Evolutionary conservation across 345 rosid species (phyloP).

Genomic region (Cardiospermum halicacabum): DNA sequence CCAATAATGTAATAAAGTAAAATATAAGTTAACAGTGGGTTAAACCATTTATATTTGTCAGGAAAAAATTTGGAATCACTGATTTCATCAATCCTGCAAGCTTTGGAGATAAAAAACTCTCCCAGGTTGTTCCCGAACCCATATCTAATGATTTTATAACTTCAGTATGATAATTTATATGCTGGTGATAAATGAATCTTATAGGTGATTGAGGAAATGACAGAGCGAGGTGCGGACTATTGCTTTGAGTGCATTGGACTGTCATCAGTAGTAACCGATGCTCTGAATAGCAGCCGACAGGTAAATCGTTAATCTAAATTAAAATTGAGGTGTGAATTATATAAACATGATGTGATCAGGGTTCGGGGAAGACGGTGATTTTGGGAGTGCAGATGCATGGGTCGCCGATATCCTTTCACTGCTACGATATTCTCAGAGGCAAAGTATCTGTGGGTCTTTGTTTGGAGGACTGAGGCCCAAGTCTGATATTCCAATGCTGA

Average conservation of each 20-base stretch:
- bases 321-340: too few species aligned
- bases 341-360: slow-evolving; percentile 41
- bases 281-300: slow-evolving; percentile 48
- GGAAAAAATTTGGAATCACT: slow-evolving; percentile 56
- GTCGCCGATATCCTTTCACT: slow-evolving; percentile 25
- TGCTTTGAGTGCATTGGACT: slow-evolving; percentile 78
- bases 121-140: slow-evolving; percentile 37
- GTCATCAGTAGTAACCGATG: slow-evolving; percentile 45
- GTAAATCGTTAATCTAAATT: too few species aligned
- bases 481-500: slow-evolving; percentile 43
- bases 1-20: too few species aligned
- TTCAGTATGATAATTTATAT: not conserved
- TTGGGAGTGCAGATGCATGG: slow-evolving; percentile 43
- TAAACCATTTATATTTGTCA: not conserved
- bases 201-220: slow-evolving; percentile 58
- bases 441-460: slow-evolving; percentile 38
- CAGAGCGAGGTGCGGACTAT: slow-evolving; percentile 69
- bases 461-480: slow-evolving; percentile 65
- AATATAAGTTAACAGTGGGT: not conserved
- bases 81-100: slow-evolving; percentile 57
- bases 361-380: slow-evolving; percentile 63
- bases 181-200: too few species aligned
- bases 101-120: slow-evolving; percentile 32
- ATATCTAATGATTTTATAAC: not conserved
- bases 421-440: slow-evolving; percentile 38